Base-by-base conservation (phyloP, 208 protist species). In the Trichomonas tenax region DNA sequence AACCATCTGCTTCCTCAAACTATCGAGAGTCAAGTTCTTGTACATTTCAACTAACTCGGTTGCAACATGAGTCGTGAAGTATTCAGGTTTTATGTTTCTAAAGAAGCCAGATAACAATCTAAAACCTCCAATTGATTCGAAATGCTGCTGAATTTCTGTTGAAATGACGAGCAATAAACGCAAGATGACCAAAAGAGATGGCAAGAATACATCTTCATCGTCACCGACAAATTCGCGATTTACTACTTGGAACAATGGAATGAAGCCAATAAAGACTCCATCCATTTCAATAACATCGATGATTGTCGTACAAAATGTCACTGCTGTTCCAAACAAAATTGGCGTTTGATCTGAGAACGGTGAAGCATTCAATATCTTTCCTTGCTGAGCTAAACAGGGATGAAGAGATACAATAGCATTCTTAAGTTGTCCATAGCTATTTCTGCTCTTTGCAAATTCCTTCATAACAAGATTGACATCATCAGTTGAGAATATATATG, bases 81-180 rank as follows among this genome's bases (percentile, higher is more conserved):
- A 48, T 34, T 48, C 26, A 0, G 86, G 40, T 38, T 48, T 58
- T 38, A 93, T 51, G 0, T 34, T n/a, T 36, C 0, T 9, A 0
- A 93, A 93, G 21, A 93, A 40, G 17, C 86, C 86, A 17, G 15
- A 14, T 26, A 93, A 51, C 38, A 93, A 38, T 4, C 36, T 38
- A 51, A 93, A 93, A 38, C 86, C 86, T 1, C 86, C 86, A 93
- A 51, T 93, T 58, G 86, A 93, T 93, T 93, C 86, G 31, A 93
- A 93, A 8, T 51, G 45, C 10, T 93, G 9, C 38, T 93, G 40
- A 41, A 93, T 93, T 14, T 93, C 86, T 51, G 40, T 8, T 10
- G 86, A 93, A n/a, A 93, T 58, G 17, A 31, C 44, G 8, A 93
- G 31, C 17, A 93, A 15, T 0, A 51, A 2, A 34, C n/a, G 0